A percentile compares a stretch with the other conserved stretches of the same genome.
phyloP scores from a whole-genome alignment of 495 filamentous ascomycete genomes.

The Aspergillus funiculosus region DNA sequence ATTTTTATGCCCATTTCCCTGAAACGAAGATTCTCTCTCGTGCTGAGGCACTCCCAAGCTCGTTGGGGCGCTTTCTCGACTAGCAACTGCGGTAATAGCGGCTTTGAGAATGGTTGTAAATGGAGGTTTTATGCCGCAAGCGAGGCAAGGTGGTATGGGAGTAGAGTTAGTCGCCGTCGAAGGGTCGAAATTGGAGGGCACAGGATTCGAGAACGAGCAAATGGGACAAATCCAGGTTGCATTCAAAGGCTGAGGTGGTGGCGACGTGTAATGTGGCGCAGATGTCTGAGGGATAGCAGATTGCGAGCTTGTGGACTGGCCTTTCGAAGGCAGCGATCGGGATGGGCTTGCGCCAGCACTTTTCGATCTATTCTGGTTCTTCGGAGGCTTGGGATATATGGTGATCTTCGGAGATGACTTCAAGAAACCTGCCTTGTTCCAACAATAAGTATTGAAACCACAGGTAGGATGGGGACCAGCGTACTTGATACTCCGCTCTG shows the following conservation, averaged over 20 bases:
- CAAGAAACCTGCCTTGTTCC: constrained; percentile 73
- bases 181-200: constrained; percentile 88
- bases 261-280: constrained; percentile 14
- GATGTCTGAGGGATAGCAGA: constrained; percentile 24
- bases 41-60: constrained; percentile 14
- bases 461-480: constrained; percentile 11
- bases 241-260: constrained; percentile 34
- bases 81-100: constrained; percentile 62
- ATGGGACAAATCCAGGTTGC: constrained; percentile 98
- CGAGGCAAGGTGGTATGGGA: constrained; percentile 77
- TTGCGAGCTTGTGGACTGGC: constrained; percentile 20
- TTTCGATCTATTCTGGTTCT: constrained; percentile 37
- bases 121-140: constrained; percentile 90
- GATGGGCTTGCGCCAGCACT: constrained; percentile 33
- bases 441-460: constrained; percentile 16
- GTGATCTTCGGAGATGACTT: constrained; percentile 95
- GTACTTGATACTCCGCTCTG: constrained; percentile 82
- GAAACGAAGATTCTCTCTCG: constrained; percentile 2
- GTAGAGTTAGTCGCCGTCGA: constrained; percentile 67
- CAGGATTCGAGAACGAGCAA: constrained; percentile 93
- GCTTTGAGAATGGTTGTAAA: constrained; percentile 78
- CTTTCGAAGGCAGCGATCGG: constrained; percentile 20
- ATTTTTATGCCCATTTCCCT: constrained; percentile 10
- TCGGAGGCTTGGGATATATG: constrained; percentile 70
- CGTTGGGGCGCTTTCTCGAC: constrained; percentile 37